A percentile compares a stretch with the other conserved stretches of the same genome.
Evolutionary conservation across 1,139 yeast species (phyloP).

Genomic region (Candida sanyaensis): DNA sequence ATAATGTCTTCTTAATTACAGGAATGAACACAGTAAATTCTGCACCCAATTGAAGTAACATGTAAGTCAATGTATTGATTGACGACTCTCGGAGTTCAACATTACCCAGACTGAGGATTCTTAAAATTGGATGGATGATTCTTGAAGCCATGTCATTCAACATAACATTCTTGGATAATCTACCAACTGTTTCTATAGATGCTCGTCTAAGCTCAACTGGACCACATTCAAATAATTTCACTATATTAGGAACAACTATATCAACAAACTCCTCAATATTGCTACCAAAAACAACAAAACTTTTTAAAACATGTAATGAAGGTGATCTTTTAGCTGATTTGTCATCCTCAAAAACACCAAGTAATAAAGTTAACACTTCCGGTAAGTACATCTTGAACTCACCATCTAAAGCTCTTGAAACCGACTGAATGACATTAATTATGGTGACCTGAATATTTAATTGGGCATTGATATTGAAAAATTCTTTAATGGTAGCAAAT

Average conservation of each 20-base stretch:
- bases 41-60: conserved; percentile 77
- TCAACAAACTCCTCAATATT: conserved; percentile 89
- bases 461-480: conserved; percentile 54
- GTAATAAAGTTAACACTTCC: conserved; percentile 69
- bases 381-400: conserved; percentile 88
- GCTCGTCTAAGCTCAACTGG: conserved; percentile 61
- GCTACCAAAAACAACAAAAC: conserved; percentile 86
- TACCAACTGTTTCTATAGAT: conserved; percentile 85
- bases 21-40: conserved; percentile 91
- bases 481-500: conserved; percentile 75
- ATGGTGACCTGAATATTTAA: conserved; percentile 76
- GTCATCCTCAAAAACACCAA: conserved; percentile 80
- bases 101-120: conserved; percentile 61
- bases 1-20: conserved; percentile 70
- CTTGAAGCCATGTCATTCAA: conserved; percentile 89
- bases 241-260: conserved; percentile 80
- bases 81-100: conserved; percentile 67
- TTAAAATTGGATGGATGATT: conserved; percentile 80
- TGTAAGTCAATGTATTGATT: conserved; percentile 78
- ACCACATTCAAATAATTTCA: conserved; percentile 75
- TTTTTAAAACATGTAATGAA: conserved; percentile 75
- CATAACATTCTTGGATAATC: conserved; percentile 70
- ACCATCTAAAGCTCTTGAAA: conserved; percentile 85
- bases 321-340: conserved; percentile 63
- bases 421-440: conserved; percentile 76